Evolutionary conservation across 2,329 filamentous ascomycete genomes (phyloP).

Genomic region (Colletotrichum brevisporum): DNA sequence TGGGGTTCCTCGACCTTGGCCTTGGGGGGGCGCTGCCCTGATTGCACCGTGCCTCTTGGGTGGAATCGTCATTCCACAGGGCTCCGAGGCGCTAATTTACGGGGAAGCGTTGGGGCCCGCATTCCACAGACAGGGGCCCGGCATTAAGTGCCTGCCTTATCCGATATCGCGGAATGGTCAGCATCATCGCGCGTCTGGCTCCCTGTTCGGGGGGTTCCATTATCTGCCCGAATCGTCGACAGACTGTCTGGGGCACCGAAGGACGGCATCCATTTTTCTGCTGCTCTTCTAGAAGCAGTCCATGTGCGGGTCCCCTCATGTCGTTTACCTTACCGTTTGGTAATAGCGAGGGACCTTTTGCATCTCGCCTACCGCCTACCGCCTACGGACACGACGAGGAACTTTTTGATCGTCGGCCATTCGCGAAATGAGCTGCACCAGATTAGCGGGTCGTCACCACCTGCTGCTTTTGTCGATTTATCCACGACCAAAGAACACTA

Average conservation of each 20-base stretch:
- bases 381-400: slow-evolving; percentile 12
- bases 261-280: slow-evolving; percentile 15
- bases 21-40: slow-evolving; percentile 20
- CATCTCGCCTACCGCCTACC: slow-evolving; percentile 26
- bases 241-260: slow-evolving; percentile 20
- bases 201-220: slow-evolving; percentile 19
- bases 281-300: slow-evolving; percentile 42
- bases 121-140: slow-evolving; percentile 27
- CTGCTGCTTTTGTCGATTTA: slow-evolving; percentile 36
- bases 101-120: slow-evolving; percentile 37
- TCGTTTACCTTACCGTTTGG: slow-evolving; percentile 42
- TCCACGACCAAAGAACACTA: slow-evolving; percentile 16
- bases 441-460: slow-evolving; percentile 21
- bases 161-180: slow-evolving; percentile 40
- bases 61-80: slow-evolving; percentile 38
- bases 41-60: slow-evolving; percentile 33
- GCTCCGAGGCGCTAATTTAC: slow-evolving; percentile 33
- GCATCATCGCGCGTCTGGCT: slow-evolving; percentile 37
- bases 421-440: slow-evolving; percentile 26
- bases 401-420: slow-evolving; percentile 22
- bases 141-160: slow-evolving; percentile 40
- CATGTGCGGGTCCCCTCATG: slow-evolving; percentile 29
- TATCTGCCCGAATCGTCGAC: slow-evolving; percentile 27
- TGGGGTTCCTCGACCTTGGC: slow-evolving; percentile 13
- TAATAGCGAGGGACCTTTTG: slow-evolving; percentile 39